Evolutionary conservation across 2,329 filamentous ascomycete genomes (phyloP), one percentile per base, ranked within the genome.

Genomic region (Didymosphaeria variabile): DNA sequence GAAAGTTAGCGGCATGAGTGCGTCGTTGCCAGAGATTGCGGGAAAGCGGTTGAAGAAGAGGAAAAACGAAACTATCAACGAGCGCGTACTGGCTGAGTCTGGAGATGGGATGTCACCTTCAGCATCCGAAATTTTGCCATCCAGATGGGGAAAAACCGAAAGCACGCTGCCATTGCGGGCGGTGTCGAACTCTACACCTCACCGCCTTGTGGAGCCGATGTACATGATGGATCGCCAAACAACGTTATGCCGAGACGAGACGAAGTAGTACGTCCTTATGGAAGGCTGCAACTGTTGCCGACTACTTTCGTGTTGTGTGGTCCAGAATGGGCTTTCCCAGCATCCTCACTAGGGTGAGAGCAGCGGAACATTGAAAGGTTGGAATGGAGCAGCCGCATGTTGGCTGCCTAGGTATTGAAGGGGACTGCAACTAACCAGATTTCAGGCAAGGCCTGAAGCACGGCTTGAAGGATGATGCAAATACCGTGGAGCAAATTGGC

Each of bases 251-350:
- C 9, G 79, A 86, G 65, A 79, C 3, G 78, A 85, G 64, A 75
- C 81, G 4, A 86, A 87, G 65, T 90, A 87, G 87, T 90, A 86
- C 83, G 79, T 90, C n/a, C 78, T 82, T 17, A 75, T 75, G 46
- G 66, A 75, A 53, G 65, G 79, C 10, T 92, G 90, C 73, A 81
- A 77, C 5, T 86, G 86, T 2, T 92, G 90, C 71, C 86, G 89
- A 6, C 78, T 88, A 3, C 76, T 79, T 0, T 83, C 85, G 0
- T 88, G 89, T 3, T 88, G 87, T 64, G 87, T 90, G 58, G 83
- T 91, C 50, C 90, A 66, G 79, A 84, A 0, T 92, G 89, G 89
- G 82, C 86, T 0, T 92, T 91, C 69, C 78, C 91, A 0, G 87
- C n/a, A n/a, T n/a, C n/a, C n/a, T n/a, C n/a, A n/a, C n/a, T 32